Percentiles rank a stretch among this genome's conserved stretches.
These are phyloP conservation scores for Kodamaea sp. DNA, from an alignment of 1,139 yeast species.

Conservation along the genomic window DNA sequence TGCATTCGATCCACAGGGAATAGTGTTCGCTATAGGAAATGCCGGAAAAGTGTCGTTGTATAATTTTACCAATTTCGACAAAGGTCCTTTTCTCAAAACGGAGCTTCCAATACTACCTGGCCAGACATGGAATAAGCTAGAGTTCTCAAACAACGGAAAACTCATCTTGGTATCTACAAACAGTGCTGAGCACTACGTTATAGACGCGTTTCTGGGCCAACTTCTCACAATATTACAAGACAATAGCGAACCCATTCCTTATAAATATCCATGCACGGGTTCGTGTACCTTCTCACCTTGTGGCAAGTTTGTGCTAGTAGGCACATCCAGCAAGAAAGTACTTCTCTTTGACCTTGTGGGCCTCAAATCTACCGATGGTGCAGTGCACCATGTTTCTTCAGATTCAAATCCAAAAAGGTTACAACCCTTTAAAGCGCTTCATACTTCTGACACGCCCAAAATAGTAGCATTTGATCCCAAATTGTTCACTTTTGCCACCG, in stretches of 20 bases:
- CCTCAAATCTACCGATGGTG: slow-evolving; percentile 32
- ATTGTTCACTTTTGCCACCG: slow-evolving; percentile 74
- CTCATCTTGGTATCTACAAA: slow-evolving; percentile 66
- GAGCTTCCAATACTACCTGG: slow-evolving; percentile 26
- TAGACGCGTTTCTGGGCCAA: slow-evolving; percentile 74
- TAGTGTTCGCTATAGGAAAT: slow-evolving; percentile 73
- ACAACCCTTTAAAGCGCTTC: slow-evolving; percentile 26
- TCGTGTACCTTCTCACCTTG: slow-evolving; percentile 79
- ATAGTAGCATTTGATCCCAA: slow-evolving; percentile 78
- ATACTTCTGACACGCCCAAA: slow-evolving; percentile 50
- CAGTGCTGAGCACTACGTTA: slow-evolving; percentile 52
- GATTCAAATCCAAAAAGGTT: slow-evolving; percentile 24
- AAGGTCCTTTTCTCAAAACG: slow-evolving; percentile 52
- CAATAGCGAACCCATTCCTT: slow-evolving; percentile 15
- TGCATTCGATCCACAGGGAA: slow-evolving; percentile 82
- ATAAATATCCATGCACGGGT: slow-evolving; percentile 56
- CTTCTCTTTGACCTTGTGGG: slow-evolving; percentile 62
- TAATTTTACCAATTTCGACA: slow-evolving; percentile 58
- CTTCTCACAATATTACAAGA: slow-evolving; percentile 47
- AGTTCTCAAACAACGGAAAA: slow-evolving; percentile 84
- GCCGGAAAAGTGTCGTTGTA: slow-evolving; percentile 56
- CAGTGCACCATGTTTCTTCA: slow-evolving; percentile 14
- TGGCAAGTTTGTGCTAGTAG: slow-evolving; percentile 66
- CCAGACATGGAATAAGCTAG: slow-evolving; percentile 63
- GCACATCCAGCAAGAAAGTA: slow-evolving; percentile 54